These are phyloP conservation scores for Wickerhamomyces hampshirensis DNA, from an alignment of 805 yeast species.

Conservation along the genomic window DNA sequence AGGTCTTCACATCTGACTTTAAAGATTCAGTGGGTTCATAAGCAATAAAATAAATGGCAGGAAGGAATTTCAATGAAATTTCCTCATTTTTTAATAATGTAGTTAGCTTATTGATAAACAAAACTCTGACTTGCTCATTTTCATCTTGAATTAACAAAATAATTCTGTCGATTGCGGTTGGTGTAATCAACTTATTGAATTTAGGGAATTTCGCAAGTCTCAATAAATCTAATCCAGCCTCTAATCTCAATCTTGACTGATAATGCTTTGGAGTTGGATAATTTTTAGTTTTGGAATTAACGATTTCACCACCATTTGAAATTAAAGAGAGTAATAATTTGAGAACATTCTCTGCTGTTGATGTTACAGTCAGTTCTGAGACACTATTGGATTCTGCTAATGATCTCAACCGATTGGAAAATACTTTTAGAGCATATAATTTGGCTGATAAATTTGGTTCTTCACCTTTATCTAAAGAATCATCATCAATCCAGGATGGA, in stretches of 20 bases:
- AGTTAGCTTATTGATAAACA: constrained; percentile 47
- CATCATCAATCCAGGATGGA: constrained; percentile 45
- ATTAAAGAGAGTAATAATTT: constrained; percentile 63
- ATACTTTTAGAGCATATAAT: constrained; percentile 45
- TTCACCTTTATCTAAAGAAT: constrained; percentile 28
- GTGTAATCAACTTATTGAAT: constrained; percentile 48
- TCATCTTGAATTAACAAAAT: constrained; percentile 65
- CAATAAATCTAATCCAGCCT: constrained; percentile 61
- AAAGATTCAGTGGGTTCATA: constrained; percentile 61
- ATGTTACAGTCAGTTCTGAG: constrained; percentile 33
- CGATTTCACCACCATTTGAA: constrained; percentile 75
- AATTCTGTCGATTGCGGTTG: constrained; percentile 47
- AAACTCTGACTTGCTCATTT: constrained; percentile 47
- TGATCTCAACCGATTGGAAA: constrained; percentile 54
- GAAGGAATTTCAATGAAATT: constrained; percentile 62
- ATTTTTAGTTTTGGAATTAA: constrained; percentile 35
- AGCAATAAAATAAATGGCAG: constrained; percentile 68
- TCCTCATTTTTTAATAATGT: constrained; percentile 43
- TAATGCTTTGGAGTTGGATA: constrained; percentile 60
- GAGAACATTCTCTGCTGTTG: constrained; percentile 56
- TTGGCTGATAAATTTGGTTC: constrained; percentile 42
- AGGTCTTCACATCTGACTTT: constrained; percentile 49
- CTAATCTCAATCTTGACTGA: constrained; percentile 58
- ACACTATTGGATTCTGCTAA: constrained; percentile 25
- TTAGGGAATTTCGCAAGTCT: constrained; percentile 55